phyloP scores from a whole-genome alignment of 805 yeast genomes.

The Ogataea kodamae region DNA sequence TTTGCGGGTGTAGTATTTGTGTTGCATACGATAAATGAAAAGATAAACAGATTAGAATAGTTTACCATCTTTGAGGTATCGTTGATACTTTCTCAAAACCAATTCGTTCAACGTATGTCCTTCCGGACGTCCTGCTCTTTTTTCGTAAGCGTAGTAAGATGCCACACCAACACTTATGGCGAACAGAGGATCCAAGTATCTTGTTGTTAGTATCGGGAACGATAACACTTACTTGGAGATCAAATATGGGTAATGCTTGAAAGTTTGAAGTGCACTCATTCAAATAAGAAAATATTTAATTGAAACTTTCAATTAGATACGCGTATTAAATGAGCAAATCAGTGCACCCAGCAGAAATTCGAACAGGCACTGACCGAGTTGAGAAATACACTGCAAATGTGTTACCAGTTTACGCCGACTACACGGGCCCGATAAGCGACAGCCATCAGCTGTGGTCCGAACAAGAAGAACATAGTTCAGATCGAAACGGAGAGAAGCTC shows the following conservation, averaged over 20 bases:
- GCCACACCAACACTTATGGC: slow-evolving; percentile 60
- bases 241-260: slow-evolving; percentile 14
- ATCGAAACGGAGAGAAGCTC: slow-evolving; percentile 4
- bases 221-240: slow-evolving; percentile 16
- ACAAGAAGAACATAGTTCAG: slow-evolving; percentile 1
- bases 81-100: slow-evolving; percentile 33
- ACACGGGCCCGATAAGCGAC: slow-evolving; percentile 12
- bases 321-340: slow-evolving; percentile 12
- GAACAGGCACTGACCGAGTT: background rate
- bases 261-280: slow-evolving; percentile 10
- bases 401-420: slow-evolving; percentile 18
- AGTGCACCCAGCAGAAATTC: slow-evolving; percentile 6
- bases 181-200: slow-evolving; percentile 60
- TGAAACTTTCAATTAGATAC: slow-evolving; percentile 1
- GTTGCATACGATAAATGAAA: slow-evolving; percentile 7
- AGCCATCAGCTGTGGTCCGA: slow-evolving; percentile 13
- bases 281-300: background rate
- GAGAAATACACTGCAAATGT: slow-evolving; percentile 19
- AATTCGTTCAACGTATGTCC: slow-evolving; percentile 62
- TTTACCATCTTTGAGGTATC: slow-evolving; percentile 7
- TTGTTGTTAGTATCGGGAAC: slow-evolving; percentile 16
- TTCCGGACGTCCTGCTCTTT: slow-evolving; percentile 49
- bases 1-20: slow-evolving; percentile 22
- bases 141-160: slow-evolving; percentile 63
- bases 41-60: slow-evolving; percentile 2